Percentiles rank a stretch among this genome's conserved stretches.
Conservation (phyloP, 202 grass and related monocot species). For the Digitaria exilis region DNA sequence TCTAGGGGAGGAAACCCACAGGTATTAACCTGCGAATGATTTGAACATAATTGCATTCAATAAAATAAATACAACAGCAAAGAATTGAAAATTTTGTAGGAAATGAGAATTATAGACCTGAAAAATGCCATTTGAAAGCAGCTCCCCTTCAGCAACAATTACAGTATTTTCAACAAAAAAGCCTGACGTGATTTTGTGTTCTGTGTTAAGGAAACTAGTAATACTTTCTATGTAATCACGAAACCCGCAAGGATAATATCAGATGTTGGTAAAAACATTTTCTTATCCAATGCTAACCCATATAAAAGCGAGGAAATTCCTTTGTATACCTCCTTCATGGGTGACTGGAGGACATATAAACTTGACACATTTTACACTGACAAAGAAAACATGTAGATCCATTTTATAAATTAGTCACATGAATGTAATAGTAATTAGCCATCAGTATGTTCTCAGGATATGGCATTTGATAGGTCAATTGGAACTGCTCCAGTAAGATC, state of each 20-base stretch:
- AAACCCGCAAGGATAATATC: constrained; percentile 7
- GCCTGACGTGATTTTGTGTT: constrained; percentile 95
- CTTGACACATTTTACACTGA: constrained; percentile 2
- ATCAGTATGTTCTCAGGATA: constrained; percentile 60
- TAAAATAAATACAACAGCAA: constrained; percentile 20
- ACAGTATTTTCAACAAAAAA: constrained; percentile 91
- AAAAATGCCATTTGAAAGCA: constrained; percentile 85
- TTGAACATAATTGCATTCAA: constrained; percentile 21
- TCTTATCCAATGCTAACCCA: background rate
- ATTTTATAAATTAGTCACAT: background rate
- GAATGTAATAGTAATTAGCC: background rate
- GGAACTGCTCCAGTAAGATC: constrained; percentile 94
- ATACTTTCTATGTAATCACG: background rate
- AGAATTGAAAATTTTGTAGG: background rate
- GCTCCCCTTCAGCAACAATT: constrained; percentile 88
- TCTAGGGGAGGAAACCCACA: constrained; percentile 97
- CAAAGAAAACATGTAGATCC: background rate
- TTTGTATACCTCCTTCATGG: background rate
- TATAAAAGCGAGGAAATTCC: background rate
- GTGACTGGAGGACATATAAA: background rate
- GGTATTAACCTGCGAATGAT: constrained; percentile 82
- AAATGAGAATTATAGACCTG: constrained; percentile 52
- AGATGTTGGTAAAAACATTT: background rate
- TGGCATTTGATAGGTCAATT: constrained; percentile 77
- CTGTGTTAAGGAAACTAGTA: constrained; percentile 57